phyloP scores from a whole-genome alignment of 192 early-diverging fungal genomes.

The Coemansia biformis region DNA sequence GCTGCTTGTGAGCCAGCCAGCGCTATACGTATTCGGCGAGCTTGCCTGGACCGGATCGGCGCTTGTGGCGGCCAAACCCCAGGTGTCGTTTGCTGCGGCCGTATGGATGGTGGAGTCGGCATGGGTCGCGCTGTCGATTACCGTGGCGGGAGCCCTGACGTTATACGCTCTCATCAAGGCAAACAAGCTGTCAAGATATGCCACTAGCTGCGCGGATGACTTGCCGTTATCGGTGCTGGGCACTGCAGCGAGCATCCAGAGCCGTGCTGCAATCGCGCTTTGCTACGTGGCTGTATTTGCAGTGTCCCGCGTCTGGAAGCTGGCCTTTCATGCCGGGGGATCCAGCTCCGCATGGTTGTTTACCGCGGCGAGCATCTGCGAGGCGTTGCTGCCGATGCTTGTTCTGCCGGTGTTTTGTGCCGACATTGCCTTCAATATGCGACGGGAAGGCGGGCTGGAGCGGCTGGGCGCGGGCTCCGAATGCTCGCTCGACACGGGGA shows the following conservation, averaged over 20 bases:
- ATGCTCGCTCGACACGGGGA: constrained; percentile 1
- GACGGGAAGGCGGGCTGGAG: not conserved
- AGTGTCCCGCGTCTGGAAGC: constrained; percentile 2
- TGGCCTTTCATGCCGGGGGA: constrained; percentile 22
- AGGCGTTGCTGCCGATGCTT: constrained; percentile 15
- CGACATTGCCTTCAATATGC: constrained; percentile 11
- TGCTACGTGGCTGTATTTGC: constrained; percentile 13
- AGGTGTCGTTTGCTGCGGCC: constrained; percentile 7
- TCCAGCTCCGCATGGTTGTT: constrained; percentile 16
- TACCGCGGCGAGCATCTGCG: constrained; percentile 6
- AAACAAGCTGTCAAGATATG: constrained; percentile 11
- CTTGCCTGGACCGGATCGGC: constrained; percentile 14
- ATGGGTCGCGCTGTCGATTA: constrained; percentile 15
- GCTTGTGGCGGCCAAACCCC: constrained; percentile 1
- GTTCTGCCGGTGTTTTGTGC: constrained; percentile 13
- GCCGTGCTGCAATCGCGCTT: constrained; percentile 8
- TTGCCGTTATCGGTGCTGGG: constrained; percentile 21
- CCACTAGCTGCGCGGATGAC: not conserved
- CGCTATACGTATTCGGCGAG: constrained; percentile 23
- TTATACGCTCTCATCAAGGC: constrained; percentile 22
- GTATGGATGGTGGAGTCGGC: constrained; percentile 25
- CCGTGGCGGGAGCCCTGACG: not conserved
- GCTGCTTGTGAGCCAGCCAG: constrained; percentile 19
- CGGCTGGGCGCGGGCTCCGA: constrained; percentile 10
- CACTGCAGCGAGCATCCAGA: constrained; percentile 14